phyloP scores from a whole-genome alignment of 805 yeast genomes.

The Danielozyma ontarioensis region DNA sequence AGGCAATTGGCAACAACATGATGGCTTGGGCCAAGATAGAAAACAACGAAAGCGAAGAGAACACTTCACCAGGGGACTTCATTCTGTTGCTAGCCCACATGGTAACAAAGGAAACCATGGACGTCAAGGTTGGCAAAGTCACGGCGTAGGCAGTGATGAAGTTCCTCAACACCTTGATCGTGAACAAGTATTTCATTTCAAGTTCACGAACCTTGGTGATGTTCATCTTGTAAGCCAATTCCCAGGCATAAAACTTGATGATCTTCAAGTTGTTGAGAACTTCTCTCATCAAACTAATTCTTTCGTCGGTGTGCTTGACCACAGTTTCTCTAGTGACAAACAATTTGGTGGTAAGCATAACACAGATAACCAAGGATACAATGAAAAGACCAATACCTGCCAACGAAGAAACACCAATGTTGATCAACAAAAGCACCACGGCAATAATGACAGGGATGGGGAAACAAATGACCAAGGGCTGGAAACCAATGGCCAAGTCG shows the following conservation, averaged over 20 bases:
- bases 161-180: constrained; percentile 36
- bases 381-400: constrained; percentile 39
- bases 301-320: constrained; percentile 35
- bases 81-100: constrained; percentile 41
- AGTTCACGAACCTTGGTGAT: constrained; percentile 30
- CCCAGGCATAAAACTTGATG: constrained; percentile 45
- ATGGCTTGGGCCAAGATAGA: constrained; percentile 40
- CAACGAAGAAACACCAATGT: constrained; percentile 36
- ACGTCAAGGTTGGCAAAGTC: constrained; percentile 37
- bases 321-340: constrained; percentile 31
- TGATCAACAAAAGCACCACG: constrained; percentile 27
- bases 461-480: constrained; percentile 36
- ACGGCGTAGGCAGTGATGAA: constrained; percentile 41
- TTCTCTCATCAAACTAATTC: constrained; percentile 40
- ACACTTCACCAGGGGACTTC: constrained; percentile 34
- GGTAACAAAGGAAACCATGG: constrained; percentile 41
- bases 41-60: constrained; percentile 38
- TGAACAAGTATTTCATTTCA: constrained; percentile 37
- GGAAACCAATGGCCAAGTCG: constrained; percentile 40
- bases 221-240: constrained; percentile 33
- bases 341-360: constrained; percentile 28
- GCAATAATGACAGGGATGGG: constrained; percentile 40
- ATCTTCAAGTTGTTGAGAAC: constrained; percentile 35
- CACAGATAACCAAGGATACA: constrained; percentile 29
- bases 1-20: constrained; percentile 39